Base-by-base conservation (phyloP, 306 rosid genomes). In the Quercus robur region DNA sequence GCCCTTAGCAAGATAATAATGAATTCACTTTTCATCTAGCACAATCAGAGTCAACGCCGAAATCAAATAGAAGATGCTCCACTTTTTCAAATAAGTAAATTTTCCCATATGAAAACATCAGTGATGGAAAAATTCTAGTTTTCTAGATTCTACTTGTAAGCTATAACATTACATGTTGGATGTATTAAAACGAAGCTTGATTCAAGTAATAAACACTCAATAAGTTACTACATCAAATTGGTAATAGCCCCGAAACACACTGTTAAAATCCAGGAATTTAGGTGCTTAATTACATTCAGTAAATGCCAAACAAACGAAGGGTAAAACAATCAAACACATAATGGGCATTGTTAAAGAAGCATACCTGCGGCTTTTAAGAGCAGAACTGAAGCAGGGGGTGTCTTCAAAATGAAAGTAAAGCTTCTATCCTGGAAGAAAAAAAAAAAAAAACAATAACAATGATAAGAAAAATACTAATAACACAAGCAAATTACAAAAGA, bases 361-460 rank as follows among this genome's bases (percentile, higher is more conserved):
- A 78, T 79, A 96, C 99, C 99, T n/a, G 97, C 94, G 0, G 99
- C 99, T 87, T 96, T 93, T 70, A 96, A 92, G n/a, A 96, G 91
- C 71, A 96, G 86, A 88, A 93, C 97, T 14, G 99, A 96, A 77
- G 99, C 99, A 70, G 97, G 99, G 4, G 99, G 99, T 2, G 98
- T 96, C 90, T 95, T 95, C 81, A 95, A 75, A 51, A 95, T 75
- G 83, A 95, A 95, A 81, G 99, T 95, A 78, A 95, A 95, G 84
- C 99, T 95, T 83, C 88, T 95, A 86, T 93, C 99, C 99, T 93
- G 84, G 41, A 2, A 66, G 0, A 21, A 21, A 21, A 59, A 15
- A 54, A 68, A 72, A 2, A 11, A 75, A 51, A 11, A 72, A 3
- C 69, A 84, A 20, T 26, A 14, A 9, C 10, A 77, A 5, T 14